Evolutionary conservation across 768 basidiomycete species (phyloP), one percentile per base, ranked within the genome.

Genomic region (Inosperma sp.): DNA sequence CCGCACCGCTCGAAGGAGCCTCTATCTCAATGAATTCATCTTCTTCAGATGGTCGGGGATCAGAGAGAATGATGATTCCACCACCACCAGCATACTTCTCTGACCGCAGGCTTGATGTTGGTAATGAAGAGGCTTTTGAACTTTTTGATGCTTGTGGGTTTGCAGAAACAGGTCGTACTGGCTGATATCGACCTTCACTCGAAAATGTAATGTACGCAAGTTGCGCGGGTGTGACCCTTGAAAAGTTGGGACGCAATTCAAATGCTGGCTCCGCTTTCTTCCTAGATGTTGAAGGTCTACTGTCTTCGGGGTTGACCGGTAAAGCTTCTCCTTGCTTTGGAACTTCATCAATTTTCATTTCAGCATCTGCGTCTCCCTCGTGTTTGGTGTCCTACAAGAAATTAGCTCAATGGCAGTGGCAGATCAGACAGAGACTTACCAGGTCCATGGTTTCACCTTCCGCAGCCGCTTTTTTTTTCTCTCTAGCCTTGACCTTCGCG

Each of bases 401-500:
- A 13, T 56, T 42, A 39, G 29, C 19, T 13, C 41, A 14, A 40
- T 21, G n/a, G 6, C 21, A 22, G 35, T 17, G 17, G 57, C 9
- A 23, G 31, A 34, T 10, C 19, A 7, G 46, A 48, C 35, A 2
- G 25, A 21, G 7, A n/a, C 84, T 69, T 59, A 93, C 92, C 43
- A 82, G 78, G 17, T 95, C 90, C 84, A 93, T 93, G 1, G 75
- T 73, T 39, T 88, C 88, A 9, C 79, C 82, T 43, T 92, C 92
- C 3, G 81, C 83, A 34, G 81, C 88, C 36, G 88, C 90, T 68
- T 96, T 93, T 60, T 82, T 88, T 78, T 89, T 94, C 63, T 93
- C 93, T 56, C 96, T 79, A 2, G 93, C 93, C 65, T 91, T 92
- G n/a, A 89, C 92, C 67, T 92, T 95, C 0, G 93, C 95, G 2